phyloP scores from a whole-genome alignment of 179 eudicot genomes.

The Carnegiea gigantea region DNA sequence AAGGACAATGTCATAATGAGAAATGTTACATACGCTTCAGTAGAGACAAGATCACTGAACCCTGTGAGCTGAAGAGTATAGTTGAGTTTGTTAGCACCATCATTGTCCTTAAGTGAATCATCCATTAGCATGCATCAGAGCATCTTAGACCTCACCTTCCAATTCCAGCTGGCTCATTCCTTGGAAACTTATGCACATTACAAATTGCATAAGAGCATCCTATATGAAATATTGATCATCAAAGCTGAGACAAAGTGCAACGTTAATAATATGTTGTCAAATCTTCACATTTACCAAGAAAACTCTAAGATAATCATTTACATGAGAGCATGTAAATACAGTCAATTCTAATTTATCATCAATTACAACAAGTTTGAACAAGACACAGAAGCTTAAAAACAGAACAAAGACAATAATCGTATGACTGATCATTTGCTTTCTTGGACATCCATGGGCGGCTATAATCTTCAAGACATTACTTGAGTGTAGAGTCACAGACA shows the following conservation, averaged over 20 bases:
- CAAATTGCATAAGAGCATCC: background rate
- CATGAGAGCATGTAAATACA: background rate
- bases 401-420: background rate
- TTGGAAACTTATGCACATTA: constrained; percentile 29
- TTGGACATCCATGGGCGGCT: background rate
- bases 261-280: too few relatives aligned
- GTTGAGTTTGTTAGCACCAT: constrained; percentile 83
- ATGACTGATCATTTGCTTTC: background rate
- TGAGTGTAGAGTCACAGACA: background rate
- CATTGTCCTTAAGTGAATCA: constrained; percentile 66
- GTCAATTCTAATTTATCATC: background rate
- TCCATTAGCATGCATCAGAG: constrained; percentile 76
- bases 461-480: background rate
- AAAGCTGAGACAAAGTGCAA: background rate
- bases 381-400: background rate
- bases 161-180: constrained; percentile 84
- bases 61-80: constrained; percentile 98
- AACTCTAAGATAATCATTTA: background rate
- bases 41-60: constrained; percentile 92
- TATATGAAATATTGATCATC: background rate
- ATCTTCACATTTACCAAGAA: constrained; percentile 2
- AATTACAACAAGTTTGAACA: background rate
- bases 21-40: constrained; percentile 81
- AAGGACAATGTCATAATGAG: constrained; percentile 81
- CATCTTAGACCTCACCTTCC: constrained; percentile 82